Percentiles rank a stretch among this genome's conserved stretches.
phyloP scores from a whole-genome alignment of 306 rosid species.

The Trifolium repens region DNA sequence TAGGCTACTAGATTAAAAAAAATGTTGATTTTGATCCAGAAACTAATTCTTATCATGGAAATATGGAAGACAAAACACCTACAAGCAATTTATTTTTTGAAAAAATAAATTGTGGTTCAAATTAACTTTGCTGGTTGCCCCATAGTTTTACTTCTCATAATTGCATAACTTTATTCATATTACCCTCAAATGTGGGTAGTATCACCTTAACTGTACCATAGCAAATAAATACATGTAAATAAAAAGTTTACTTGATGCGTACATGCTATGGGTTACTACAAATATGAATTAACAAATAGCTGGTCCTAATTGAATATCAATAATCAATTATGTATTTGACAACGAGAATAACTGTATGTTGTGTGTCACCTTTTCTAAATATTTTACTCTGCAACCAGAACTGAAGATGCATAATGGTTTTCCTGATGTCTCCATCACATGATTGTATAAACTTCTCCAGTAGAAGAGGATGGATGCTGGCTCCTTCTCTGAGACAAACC shows the following conservation, averaged over 20 bases:
- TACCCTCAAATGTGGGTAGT: constrained; percentile 6
- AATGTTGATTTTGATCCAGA: constrained; percentile 5
- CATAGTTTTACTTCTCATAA: not conserved
- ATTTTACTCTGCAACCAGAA: constrained; percentile 88
- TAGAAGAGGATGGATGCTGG: constrained; percentile 59
- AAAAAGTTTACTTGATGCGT: not conserved
- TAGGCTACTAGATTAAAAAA: too few species aligned
- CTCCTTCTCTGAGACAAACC: constrained; percentile 83
- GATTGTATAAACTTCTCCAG: constrained; percentile 67
- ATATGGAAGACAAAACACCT: constrained; percentile 33
- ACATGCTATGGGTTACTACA: constrained; percentile 8
- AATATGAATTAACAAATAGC: constrained; percentile 29
- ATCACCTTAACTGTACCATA: constrained; percentile 5
- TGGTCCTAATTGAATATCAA: constrained; percentile 19
- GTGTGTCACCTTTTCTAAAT: constrained; percentile 58
- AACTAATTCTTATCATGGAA: constrained; percentile 7
- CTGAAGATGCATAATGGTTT: constrained; percentile 82
- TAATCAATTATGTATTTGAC: constrained; percentile 17
- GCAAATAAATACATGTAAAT: constrained; percentile 21
- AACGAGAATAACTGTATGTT: constrained; percentile 14
- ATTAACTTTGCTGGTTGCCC: constrained; percentile 18
- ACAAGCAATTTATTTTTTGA: not conserved
- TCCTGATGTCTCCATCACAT: constrained; percentile 80
- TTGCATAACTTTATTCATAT: constrained; percentile 25
- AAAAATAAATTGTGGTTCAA: not conserved